Base-by-base conservation (phyloP, 1,284 basidiomycete species). In the Fistulina hepatica region DNA sequence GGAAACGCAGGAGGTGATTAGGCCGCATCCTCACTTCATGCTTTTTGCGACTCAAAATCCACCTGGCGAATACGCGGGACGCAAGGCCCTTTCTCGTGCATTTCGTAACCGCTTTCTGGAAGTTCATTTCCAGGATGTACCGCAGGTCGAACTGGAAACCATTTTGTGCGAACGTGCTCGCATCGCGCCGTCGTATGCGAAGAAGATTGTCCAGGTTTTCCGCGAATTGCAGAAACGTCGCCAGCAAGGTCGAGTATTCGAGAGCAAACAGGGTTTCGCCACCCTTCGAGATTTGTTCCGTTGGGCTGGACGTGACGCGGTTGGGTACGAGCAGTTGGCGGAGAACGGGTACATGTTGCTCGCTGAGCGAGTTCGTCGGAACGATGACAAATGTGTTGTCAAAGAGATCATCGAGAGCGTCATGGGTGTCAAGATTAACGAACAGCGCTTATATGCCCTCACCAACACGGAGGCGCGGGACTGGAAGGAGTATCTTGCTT, bases 41-140 rank as follows among this genome's bases (percentile, higher is more conserved):
- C 73, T 99, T 6, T 99, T 97, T 52, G 94, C 94, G 0, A 97
- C 95, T 0, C 95, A 98, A 58, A 98, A 99, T 55, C 95, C 95
- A 11, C 88, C 95, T 1, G 94, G 94, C 2, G 61, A 97, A n/a
- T 98, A 98, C 54, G 94, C 85, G 2, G 95, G 95, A 5, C 75
- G 95, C 46, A 99, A 99, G 57, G 75, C 97, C 4, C 64, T 98
- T 9, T 97, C 94, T 3, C 76, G 95, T 22, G 95, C 95, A 0
- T 97, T 98, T 65, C 76, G 95, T 22, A 97, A 95, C 60, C 85
- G 95, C n/a, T 98, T 98, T 63, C 71, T 99, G 11, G 95, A 99
- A 59, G 85, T 98, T 23, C 93, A 98, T 57, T 98, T 98, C 54
- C 85, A 91, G 47, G 95, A 98, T 49, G 94, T 98, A 1, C 95